Evolutionary conservation across 441 rosid species (phyloP).

Genomic region (Francoa sonchifolia): DNA sequence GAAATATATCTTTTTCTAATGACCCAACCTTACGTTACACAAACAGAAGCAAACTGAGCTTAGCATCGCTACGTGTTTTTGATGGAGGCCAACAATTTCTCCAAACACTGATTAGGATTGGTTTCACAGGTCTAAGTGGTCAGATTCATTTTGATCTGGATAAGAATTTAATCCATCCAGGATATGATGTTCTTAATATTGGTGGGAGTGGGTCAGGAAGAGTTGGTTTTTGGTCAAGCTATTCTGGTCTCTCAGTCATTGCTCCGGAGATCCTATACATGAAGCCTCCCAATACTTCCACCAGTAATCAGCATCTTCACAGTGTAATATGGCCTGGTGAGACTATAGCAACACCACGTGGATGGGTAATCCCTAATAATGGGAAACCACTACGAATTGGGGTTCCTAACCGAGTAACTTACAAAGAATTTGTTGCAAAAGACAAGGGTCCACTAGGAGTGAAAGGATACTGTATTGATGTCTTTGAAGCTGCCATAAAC

Average conservation of each 20-base stretch:
- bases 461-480: constrained; percentile 86
- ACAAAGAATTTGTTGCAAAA: constrained; percentile 57
- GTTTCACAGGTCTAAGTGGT: constrained; percentile 69
- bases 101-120: constrained; percentile 45
- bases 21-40: constrained; percentile 38
- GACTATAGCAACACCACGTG: constrained; percentile 51
- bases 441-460: constrained; percentile 41
- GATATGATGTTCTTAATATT: constrained; percentile 72
- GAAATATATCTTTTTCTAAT: constrained; percentile 57
- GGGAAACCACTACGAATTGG: constrained; percentile 72
- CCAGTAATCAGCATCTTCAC: constrained; percentile 34
- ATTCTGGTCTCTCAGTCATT: constrained; percentile 55
- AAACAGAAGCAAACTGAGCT: constrained; percentile 38
- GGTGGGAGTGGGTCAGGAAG: constrained; percentile 62
- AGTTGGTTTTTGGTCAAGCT: constrained; percentile 85
- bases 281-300: constrained; percentile 44
- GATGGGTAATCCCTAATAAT: constrained; percentile 82
- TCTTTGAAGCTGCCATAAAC: constrained; percentile 60
- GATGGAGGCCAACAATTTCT: constrained; percentile 42
- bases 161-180: constrained; percentile 42
- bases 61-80: constrained; percentile 58
- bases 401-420: constrained; percentile 63
- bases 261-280: constrained; percentile 48
- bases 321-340: constrained; percentile 88
- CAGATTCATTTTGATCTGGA: constrained; percentile 47